Evolutionary conservation across 1,284 basidiomycete species (phyloP).

Genomic region (Tausonia pullulans): DNA sequence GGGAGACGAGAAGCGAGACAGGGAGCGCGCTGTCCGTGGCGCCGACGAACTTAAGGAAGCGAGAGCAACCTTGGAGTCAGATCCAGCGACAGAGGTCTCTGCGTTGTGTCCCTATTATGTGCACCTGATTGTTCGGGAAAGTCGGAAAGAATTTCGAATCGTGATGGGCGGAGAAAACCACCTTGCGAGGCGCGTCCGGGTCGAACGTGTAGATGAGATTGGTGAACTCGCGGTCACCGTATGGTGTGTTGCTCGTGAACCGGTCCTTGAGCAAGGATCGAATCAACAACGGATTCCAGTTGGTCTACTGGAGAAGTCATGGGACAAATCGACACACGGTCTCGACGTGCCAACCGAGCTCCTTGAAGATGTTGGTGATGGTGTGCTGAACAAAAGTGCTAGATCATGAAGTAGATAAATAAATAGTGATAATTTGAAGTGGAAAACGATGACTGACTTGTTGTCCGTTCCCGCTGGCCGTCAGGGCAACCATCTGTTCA

Average conservation of each 20-base stretch:
- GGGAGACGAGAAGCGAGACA: slow-evolving; percentile 83
- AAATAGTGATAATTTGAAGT: background rate
- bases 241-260: slow-evolving; percentile 71
- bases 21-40: slow-evolving; percentile 96
- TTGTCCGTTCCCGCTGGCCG: slow-evolving; percentile 31
- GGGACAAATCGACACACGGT: slow-evolving; percentile 31
- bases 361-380: slow-evolving; percentile 54
- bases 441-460: slow-evolving; percentile 23
- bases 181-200: slow-evolving; percentile 61
- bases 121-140: slow-evolving; percentile 59
- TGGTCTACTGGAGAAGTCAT: background rate
- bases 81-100: background rate
- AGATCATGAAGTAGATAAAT: slow-evolving; percentile 24
- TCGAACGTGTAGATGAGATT: slow-evolving; percentile 95
- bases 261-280: slow-evolving; percentile 39
- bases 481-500: background rate
- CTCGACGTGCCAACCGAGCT: slow-evolving; percentile 73
- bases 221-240: slow-evolving; percentile 67
- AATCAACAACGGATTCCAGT: too few relatives aligned
- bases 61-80: background rate
- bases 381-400: slow-evolving; percentile 69
- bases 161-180: slow-evolving; percentile 87
- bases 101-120: slow-evolving; percentile 20
- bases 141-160: slow-evolving; percentile 83
- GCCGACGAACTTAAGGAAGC: slow-evolving; percentile 63